phyloP scores from a whole-genome alignment of 2,329 filamentous ascomycete genomes.

The Teratosphaeria nubilosa region DNA sequence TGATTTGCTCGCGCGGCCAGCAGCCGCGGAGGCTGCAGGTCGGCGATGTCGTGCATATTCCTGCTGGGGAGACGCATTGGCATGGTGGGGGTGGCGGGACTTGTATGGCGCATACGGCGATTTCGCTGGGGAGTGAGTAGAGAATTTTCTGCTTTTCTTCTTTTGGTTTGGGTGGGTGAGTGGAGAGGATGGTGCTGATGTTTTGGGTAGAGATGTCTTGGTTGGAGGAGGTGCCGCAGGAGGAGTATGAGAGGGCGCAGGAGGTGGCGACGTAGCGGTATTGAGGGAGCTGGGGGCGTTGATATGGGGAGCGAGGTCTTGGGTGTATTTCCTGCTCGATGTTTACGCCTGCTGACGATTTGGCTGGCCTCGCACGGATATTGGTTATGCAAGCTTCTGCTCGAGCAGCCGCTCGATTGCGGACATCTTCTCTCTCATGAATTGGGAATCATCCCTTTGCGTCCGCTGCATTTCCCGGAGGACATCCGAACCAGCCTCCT shows the following conservation, averaged over 20 bases:
- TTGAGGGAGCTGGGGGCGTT: too few relatives aligned
- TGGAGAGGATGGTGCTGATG: neutral
- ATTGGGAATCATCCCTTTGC: neutral
- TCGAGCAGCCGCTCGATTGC: neutral
- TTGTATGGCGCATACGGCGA: slow-evolving; percentile 32
- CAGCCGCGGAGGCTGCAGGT: slow-evolving; percentile 27
- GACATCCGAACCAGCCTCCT: neutral
- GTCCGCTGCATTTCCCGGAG: neutral
- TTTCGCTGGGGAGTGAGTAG: slow-evolving; percentile 26
- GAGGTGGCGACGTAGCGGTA: slow-evolving; percentile 5
- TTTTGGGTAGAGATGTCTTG: slow-evolving; percentile 23
- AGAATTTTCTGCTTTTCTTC: neutral
- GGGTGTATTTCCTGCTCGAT: neutral
- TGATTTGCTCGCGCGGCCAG: slow-evolving; percentile 34
- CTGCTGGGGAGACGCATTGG: slow-evolving; percentile 36
- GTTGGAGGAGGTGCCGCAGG: slow-evolving; percentile 28
- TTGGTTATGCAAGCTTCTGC: neutral
- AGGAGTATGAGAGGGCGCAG: slow-evolving; percentile 27
- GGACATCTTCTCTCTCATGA: neutral
- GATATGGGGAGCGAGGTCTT: too few relatives aligned
- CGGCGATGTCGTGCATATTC: slow-evolving; percentile 34
- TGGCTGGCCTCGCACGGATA: neutral
- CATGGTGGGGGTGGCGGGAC: slow-evolving; percentile 34
- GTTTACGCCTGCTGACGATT: neutral
- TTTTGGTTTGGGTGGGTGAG: neutral